These are phyloP conservation scores for Mentha longifolia DNA, from an alignment of 257 asterid species.

Conservation along the genomic window DNA sequence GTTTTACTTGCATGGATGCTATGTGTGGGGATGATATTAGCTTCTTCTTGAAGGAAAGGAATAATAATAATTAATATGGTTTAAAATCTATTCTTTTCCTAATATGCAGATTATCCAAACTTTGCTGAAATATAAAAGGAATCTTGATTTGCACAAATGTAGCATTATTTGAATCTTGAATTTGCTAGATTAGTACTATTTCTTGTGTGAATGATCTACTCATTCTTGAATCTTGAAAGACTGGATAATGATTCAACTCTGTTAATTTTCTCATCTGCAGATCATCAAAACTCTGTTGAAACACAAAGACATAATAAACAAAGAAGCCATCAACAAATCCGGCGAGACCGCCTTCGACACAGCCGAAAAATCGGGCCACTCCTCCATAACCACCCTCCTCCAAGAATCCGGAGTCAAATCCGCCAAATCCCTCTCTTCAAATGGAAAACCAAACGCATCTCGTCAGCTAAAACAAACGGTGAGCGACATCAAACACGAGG, in stretches of 20 bases:
- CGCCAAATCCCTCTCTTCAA: conserved; percentile 49
- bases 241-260: background rate
- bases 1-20: background rate
- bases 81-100: too few species aligned
- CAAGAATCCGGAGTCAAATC: conserved; percentile 55
- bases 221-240: background rate
- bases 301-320: conserved; percentile 44
- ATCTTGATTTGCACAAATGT: too few species aligned
- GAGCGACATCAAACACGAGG: conserved; percentile 78
- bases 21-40: too few species aligned
- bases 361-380: conserved; percentile 57
- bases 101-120: too few species aligned
- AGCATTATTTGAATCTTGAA: too few species aligned
- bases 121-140: too few species aligned
- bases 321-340: conserved; percentile 65
- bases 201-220: too few species aligned
- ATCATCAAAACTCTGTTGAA: conserved; percentile 57
- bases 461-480: conserved; percentile 71
- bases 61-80: too few species aligned
- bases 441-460: conserved; percentile 43
- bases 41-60: too few species aligned
- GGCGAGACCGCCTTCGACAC: conserved; percentile 77
- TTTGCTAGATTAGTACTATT: too few species aligned
- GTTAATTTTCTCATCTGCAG: conserved; percentile 34
- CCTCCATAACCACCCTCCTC: conserved; percentile 49